These are phyloP conservation scores for Mallotus nudiflorus DNA, from an alignment of 345 rosid genomes.

Conservation along the genomic window DNA sequence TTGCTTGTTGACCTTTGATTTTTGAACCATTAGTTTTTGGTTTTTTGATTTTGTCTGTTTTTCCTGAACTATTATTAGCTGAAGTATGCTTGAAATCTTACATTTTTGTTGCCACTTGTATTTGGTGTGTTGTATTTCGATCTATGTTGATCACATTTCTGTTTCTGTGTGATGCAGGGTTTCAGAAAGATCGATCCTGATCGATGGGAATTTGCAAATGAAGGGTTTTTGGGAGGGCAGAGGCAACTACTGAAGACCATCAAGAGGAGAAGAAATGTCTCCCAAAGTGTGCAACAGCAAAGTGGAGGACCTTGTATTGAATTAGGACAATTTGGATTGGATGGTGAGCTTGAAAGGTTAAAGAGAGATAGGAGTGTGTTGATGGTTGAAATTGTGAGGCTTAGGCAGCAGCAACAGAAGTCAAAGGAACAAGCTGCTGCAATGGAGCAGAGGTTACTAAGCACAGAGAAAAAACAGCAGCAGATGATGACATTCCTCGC, in stretches of 20 bases:
- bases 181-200: constrained; percentile 89
- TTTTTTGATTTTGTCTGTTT: background rate
- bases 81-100: background rate
- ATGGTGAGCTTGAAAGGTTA: constrained; percentile 59
- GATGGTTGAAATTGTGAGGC: constrained; percentile 51
- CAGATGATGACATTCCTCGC: constrained; percentile 79
- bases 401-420: constrained; percentile 72
- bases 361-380: constrained; percentile 58
- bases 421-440: constrained; percentile 46
- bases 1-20: background rate
- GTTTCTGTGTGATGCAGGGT: constrained; percentile 48
- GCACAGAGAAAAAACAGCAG: constrained; percentile 68
- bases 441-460: constrained; percentile 52
- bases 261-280: constrained; percentile 61
- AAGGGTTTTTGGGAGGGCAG: constrained; percentile 87
- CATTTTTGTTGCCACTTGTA: background rate
- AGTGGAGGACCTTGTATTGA: constrained; percentile 61
- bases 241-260: constrained; percentile 74
- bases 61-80: background rate
- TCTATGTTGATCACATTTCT: background rate
- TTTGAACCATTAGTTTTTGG: background rate
- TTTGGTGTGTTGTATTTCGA: background rate
- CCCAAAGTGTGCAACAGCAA: constrained; percentile 37
- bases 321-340: constrained; percentile 64
- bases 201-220: constrained; percentile 89